Evolutionary conservation across 768 basidiomycete genomes (phyloP).

Genomic region (Termitomyces sp.): DNA sequence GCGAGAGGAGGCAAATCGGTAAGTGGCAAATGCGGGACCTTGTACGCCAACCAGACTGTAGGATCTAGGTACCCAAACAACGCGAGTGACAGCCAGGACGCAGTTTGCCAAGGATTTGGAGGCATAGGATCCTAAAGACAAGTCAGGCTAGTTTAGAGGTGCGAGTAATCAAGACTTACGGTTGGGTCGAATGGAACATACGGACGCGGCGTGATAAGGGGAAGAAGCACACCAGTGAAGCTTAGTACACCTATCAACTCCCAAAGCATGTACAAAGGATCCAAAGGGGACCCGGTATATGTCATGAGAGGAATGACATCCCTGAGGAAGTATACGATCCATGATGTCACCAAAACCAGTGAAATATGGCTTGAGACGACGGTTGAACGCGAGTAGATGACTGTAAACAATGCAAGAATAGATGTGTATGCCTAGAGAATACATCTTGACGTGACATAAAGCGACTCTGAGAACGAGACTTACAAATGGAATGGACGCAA

Average conservation of each 20-base stretch:
- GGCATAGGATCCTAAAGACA: slow-evolving; percentile 25
- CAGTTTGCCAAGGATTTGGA: slow-evolving; percentile 45
- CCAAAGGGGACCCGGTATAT: slow-evolving; percentile 40
- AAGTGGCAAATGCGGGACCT: slow-evolving; percentile 37
- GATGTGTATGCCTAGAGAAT: slow-evolving; percentile 10
- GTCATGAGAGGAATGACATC: slow-evolving; percentile 56
- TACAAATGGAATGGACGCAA: slow-evolving; percentile 8
- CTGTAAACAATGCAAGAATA: slow-evolving; percentile 7
- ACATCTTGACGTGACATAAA: background rate
- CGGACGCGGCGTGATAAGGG: slow-evolving; percentile 46
- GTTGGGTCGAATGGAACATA: slow-evolving; percentile 54
- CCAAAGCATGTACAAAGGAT: slow-evolving; percentile 48
- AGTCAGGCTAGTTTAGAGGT: background rate
- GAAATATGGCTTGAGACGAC: slow-evolving; percentile 4
- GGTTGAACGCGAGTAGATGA: slow-evolving; percentile 6
- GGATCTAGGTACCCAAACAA: slow-evolving; percentile 52
- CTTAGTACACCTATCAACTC: slow-evolving; percentile 41
- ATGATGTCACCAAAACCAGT: slow-evolving; percentile 7
- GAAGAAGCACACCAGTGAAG: slow-evolving; percentile 42
- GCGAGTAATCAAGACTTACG: slow-evolving; percentile 11
- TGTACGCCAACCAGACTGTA: slow-evolving; percentile 38
- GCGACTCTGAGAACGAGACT: background rate
- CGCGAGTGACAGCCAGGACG: slow-evolving; percentile 35
- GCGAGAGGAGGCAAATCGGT: slow-evolving; percentile 59
- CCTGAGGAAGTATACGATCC: slow-evolving; percentile 45